Percentiles rank a stretch among this genome's conserved stretches.
These are phyloP conservation scores for Thalassiosira livingstoniorum DNA, from an alignment of 352 stramenopile genomes.

Conservation along the genomic window DNA sequence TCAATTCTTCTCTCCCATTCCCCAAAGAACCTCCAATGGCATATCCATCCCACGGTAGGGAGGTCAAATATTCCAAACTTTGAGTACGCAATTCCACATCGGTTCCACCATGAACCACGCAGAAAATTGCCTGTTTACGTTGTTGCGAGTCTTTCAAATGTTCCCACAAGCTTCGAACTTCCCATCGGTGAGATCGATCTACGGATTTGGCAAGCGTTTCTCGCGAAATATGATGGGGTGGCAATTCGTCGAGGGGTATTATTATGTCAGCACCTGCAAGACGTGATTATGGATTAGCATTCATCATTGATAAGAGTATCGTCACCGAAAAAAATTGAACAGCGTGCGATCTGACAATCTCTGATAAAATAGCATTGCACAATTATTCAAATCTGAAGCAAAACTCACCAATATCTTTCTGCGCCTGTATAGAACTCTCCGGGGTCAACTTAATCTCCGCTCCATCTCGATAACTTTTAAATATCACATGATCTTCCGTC, in stretches of 20 bases:
- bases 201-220: slow-evolving; percentile 81
- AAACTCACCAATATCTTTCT: slow-evolving; percentile 89
- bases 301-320: not conserved
- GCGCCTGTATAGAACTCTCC: slow-evolving; percentile 87
- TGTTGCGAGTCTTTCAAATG: slow-evolving; percentile 83
- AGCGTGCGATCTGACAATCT: no score
- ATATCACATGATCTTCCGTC: slow-evolving; percentile 81
- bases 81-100: slow-evolving; percentile 86
- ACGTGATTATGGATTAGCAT: no score
- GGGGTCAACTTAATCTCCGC: slow-evolving; percentile 86
- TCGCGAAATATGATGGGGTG: slow-evolving; percentile 87
- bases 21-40: slow-evolving; percentile 87
- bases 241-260: slow-evolving; percentile 89
- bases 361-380: not conserved
- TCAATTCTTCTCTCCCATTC: slow-evolving; percentile 85
- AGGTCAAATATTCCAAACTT: slow-evolving; percentile 86
- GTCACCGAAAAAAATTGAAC: no score
- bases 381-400: slow-evolving; percentile 74
- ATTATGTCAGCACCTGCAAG: slow-evolving; percentile 85
- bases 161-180: slow-evolving; percentile 81
- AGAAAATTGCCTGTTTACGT: slow-evolving; percentile 86
- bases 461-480: slow-evolving; percentile 88
- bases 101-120: slow-evolving; percentile 89
- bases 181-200: slow-evolving; percentile 88
- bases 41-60: slow-evolving; percentile 87